Conservation (phyloP, 2,329 filamentous ascomycete genomes). For the Pleurostoma richardsiae region DNA sequence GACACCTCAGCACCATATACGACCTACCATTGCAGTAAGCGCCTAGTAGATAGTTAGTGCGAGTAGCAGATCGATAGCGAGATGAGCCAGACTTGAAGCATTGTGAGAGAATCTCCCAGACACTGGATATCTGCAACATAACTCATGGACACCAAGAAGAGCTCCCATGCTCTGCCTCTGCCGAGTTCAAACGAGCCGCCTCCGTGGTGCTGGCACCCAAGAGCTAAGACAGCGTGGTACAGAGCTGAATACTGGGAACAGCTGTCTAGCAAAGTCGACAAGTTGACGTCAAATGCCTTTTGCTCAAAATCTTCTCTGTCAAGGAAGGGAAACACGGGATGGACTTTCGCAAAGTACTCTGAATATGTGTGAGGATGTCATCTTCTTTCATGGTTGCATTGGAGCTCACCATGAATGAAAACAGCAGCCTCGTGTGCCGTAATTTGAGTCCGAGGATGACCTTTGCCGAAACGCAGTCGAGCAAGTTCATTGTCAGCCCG, state of each 20-base stretch:
- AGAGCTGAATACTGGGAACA: conserved; percentile 25
- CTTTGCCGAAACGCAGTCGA: too few relatives aligned
- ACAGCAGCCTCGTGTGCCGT: too few relatives aligned
- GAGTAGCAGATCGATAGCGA: too few relatives aligned
- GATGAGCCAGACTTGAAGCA: conserved; percentile 14
- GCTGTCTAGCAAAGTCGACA: conserved; percentile 5
- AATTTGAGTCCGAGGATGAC: too few relatives aligned
- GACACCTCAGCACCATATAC: too few relatives aligned
- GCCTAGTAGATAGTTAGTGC: neutral
- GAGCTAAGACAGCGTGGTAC: conserved; percentile 30
- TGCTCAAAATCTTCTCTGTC: conserved; percentile 27
- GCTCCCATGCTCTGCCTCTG: conserved; percentile 29
- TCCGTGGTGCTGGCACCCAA: conserved; percentile 28
- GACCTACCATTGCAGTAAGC: neutral
- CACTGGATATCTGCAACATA: conserved; percentile 25
- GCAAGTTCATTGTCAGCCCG: too few relatives aligned
- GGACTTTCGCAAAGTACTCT: conserved; percentile 33
- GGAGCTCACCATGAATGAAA: too few relatives aligned
- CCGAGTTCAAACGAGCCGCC: conserved; percentile 31
- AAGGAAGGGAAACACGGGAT: conserved; percentile 34
- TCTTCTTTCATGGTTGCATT: too few relatives aligned
- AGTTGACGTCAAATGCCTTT: conserved; percentile 17
- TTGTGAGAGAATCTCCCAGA: conserved; percentile 20
- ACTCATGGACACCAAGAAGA: conserved; percentile 29
- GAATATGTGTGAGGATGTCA: neutral